phyloP scores from a whole-genome alignment of 441 rosid genomes.

The Populus hybrid region DNA sequence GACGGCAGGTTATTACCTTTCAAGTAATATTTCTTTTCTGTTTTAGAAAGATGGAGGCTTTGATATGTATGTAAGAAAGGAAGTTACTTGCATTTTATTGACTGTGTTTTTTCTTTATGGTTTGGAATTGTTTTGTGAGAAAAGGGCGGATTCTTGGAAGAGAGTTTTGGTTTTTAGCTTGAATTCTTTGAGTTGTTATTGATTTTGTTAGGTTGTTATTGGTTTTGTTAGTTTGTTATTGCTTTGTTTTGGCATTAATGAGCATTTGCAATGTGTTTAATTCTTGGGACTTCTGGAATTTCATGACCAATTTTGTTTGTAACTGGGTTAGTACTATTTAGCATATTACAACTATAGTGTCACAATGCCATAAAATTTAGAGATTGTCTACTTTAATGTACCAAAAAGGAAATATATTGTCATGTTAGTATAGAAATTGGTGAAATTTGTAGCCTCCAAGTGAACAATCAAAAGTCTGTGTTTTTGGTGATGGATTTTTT shows the following conservation, averaged over 20 bases:
- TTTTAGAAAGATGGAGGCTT: background rate
- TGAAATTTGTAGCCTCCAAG: background rate
- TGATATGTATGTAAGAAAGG: background rate
- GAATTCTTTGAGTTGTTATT: slow-evolving; percentile 2
- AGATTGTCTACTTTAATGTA: background rate
- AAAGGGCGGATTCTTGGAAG: background rate
- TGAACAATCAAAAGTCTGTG: background rate
- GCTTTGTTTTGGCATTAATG: slow-evolving; percentile 1
- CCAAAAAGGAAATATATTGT: background rate
- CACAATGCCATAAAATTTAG: background rate
- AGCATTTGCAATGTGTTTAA: background rate
- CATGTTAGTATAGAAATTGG: background rate
- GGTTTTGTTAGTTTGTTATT: background rate
- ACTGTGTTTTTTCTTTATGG: background rate
- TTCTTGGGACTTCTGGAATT: background rate
- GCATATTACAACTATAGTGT: background rate
- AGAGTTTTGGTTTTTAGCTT: slow-evolving; percentile 18
- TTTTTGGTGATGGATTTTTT: background rate
- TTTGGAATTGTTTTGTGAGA: slow-evolving; percentile 4
- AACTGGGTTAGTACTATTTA: background rate
- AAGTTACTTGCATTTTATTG: background rate
- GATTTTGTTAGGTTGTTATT: background rate
- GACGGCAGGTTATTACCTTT: slow-evolving; percentile 49
- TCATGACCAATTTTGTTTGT: background rate
- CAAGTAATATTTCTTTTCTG: background rate